phyloP scores from a whole-genome alignment of 2,329 filamentous ascomycete genomes.

The Fusarium avenaceum region DNA sequence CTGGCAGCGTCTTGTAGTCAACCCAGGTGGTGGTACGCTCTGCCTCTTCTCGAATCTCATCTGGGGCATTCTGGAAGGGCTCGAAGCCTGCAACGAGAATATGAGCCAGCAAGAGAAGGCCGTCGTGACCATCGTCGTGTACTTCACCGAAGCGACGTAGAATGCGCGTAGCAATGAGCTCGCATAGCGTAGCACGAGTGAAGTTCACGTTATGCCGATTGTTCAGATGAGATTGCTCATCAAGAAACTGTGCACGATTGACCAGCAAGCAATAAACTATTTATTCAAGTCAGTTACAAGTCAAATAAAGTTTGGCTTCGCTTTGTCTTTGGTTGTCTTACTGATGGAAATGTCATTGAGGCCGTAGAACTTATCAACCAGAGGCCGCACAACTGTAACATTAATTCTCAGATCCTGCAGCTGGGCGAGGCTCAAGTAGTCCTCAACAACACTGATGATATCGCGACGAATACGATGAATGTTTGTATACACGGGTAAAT shows the following conservation, averaged over 20 bases:
- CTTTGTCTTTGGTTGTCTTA: slow-evolving; percentile 53
- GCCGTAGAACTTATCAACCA: slow-evolving; percentile 87
- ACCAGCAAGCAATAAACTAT: slow-evolving; percentile 86
- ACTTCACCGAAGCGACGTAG: slow-evolving; percentile 84
- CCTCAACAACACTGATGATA: slow-evolving; percentile 73
- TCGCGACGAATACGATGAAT: slow-evolving; percentile 79
- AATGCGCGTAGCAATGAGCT: slow-evolving; percentile 83
- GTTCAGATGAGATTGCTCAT: slow-evolving; percentile 80
- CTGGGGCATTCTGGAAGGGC: slow-evolving; percentile 85
- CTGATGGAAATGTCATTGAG: slow-evolving; percentile 83
- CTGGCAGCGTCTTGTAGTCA: slow-evolving; percentile 74
- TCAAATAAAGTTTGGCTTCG: not conserved
- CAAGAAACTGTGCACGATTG: slow-evolving; percentile 83
- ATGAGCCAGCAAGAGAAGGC: slow-evolving; percentile 80
- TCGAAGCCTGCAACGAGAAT: slow-evolving; percentile 87
- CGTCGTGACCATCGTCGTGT: slow-evolving; percentile 75
- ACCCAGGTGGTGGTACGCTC: slow-evolving; percentile 63
- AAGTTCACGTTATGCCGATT: slow-evolving; percentile 86
- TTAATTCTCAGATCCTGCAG: slow-evolving; percentile 86
- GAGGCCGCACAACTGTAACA: slow-evolving; percentile 80
- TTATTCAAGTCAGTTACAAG: slow-evolving; percentile 14
- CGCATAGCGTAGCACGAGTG: slow-evolving; percentile 82
- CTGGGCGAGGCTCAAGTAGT: slow-evolving; percentile 78
- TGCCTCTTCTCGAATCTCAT: slow-evolving; percentile 72
- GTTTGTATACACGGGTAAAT: slow-evolving; percentile 80